Evolutionary conservation across 1,284 basidiomycete genomes (phyloP).

Genomic region (Agaricales sp.): DNA sequence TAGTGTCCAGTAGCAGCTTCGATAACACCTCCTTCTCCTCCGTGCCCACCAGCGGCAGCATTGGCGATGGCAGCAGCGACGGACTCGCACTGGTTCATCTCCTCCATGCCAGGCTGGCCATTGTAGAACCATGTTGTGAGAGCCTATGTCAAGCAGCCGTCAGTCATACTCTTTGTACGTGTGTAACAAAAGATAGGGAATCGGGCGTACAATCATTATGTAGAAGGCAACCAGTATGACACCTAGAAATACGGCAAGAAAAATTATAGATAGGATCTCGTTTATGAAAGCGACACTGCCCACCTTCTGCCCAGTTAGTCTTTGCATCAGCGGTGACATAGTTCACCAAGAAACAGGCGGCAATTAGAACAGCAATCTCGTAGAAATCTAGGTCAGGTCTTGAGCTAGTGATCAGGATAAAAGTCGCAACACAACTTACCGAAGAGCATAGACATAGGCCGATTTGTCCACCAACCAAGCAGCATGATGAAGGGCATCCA

Average conservation of each 20-base stretch:
- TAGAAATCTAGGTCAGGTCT: constrained; percentile 30
- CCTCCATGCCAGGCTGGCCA: constrained; percentile 30
- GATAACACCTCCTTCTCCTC: background rate
- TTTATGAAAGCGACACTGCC: constrained; percentile 45
- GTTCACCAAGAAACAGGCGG: constrained; percentile 59
- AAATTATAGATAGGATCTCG: constrained; percentile 3
- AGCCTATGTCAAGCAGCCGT: constrained; percentile 27
- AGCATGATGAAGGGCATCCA: constrained; percentile 56
- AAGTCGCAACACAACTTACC: constrained; percentile 34
- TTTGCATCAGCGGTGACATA: constrained; percentile 61
- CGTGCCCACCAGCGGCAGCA: background rate
- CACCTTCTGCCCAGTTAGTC: constrained; percentile 60
- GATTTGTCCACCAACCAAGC: constrained; percentile 47
- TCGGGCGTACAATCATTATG: constrained; percentile 14
- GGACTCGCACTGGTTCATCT: constrained; percentile 21
- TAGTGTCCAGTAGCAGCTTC: too few relatives aligned
- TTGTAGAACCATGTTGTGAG: constrained; percentile 43
- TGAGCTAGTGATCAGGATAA: constrained; percentile 16
- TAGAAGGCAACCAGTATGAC: constrained; percentile 1
- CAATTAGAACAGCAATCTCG: constrained; percentile 49
- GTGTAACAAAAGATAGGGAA: constrained; percentile 1
- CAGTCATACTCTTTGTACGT: constrained; percentile 9
- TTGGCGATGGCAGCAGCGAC: constrained; percentile 6
- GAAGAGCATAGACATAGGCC: constrained; percentile 44
- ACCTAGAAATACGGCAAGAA: background rate